Conservation (phyloP, 495 filamentous ascomycete species). For the Annulohypoxylon moriforme region DNA sequence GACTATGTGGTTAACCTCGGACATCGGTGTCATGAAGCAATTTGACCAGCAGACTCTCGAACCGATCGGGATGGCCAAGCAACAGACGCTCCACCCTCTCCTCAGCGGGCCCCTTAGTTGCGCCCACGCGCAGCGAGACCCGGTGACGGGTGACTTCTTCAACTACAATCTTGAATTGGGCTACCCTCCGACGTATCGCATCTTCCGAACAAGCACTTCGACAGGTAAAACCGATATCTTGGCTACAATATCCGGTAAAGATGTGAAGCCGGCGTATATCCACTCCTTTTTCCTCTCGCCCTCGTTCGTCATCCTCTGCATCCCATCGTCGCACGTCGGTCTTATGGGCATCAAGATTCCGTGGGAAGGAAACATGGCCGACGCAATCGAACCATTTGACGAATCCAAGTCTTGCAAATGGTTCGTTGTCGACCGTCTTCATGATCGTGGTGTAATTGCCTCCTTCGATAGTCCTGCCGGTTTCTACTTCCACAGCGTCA, state of each 20-base stretch:
- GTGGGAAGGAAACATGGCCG: slow-evolving; percentile 67
- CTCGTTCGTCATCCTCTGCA: slow-evolving; percentile 73
- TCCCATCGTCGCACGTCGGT: slow-evolving; percentile 64
- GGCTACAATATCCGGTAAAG: slow-evolving; percentile 67
- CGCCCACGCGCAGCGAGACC: slow-evolving; percentile 77
- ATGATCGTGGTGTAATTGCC: slow-evolving; percentile 66
- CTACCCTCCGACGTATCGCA: slow-evolving; percentile 61
- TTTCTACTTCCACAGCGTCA: slow-evolving; percentile 82
- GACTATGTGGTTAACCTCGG: slow-evolving; percentile 70
- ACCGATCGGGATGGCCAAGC: slow-evolving; percentile 69
- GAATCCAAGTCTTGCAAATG: slow-evolving; percentile 65
- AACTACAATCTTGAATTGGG: slow-evolving; percentile 76
- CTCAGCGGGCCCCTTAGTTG: slow-evolving; percentile 71
- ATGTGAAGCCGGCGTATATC: slow-evolving; percentile 68
- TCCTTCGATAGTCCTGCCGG: slow-evolving; percentile 69
- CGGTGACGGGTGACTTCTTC: slow-evolving; percentile 77
- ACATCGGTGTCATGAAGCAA: slow-evolving; percentile 65
- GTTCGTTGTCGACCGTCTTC: slow-evolving; percentile 73
- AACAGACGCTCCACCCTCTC: slow-evolving; percentile 70
- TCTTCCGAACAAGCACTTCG: slow-evolving; percentile 70
- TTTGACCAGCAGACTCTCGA: slow-evolving; percentile 77
- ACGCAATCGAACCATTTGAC: slow-evolving; percentile 66
- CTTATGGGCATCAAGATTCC: slow-evolving; percentile 62
- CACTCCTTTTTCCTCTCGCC: slow-evolving; percentile 78
- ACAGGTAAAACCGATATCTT: slow-evolving; percentile 76